These are phyloP conservation scores for Apiospora aurea DNA, from an alignment of 2,329 filamentous ascomycete species.

Conservation along the genomic window DNA sequence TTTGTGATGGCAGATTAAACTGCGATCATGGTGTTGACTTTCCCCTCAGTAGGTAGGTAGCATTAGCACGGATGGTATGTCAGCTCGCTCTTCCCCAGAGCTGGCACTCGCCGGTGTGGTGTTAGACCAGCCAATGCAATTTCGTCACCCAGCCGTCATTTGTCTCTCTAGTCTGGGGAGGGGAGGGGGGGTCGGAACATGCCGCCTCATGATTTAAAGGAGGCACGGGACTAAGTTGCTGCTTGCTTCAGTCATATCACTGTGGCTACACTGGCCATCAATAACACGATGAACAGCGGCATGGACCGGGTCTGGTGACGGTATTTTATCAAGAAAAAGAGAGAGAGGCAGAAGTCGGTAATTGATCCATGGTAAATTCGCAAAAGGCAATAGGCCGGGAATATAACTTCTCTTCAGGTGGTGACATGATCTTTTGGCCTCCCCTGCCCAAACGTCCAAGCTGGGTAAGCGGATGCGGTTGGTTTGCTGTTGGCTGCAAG, in stretches of 20 bases:
- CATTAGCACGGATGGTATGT: constrained; percentile 9
- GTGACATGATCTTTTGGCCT: not conserved
- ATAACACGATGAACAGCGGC: constrained; percentile 19
- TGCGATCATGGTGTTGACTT: constrained; percentile 19
- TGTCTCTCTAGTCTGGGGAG: constrained; percentile 12
- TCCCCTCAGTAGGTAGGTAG: constrained; percentile 1
- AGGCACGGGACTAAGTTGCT: constrained; percentile 13
- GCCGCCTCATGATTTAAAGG: not conserved
- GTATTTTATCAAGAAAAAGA: not conserved
- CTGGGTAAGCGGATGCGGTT: constrained; percentile 4
- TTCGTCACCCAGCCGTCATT: constrained; percentile 18
- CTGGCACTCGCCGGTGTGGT: constrained; percentile 1
- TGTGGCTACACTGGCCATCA: not conserved
- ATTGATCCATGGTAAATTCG: not conserved
- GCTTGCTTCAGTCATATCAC: constrained; percentile 19
- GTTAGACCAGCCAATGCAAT: not conserved
- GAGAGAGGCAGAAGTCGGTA: not conserved
- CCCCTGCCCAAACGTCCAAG: not conserved
- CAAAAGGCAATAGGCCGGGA: constrained; percentile 1
- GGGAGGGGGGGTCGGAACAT: constrained; percentile 4
- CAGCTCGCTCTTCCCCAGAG: not conserved
- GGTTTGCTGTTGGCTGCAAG: constrained; percentile 19
- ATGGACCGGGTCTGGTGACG: not conserved
- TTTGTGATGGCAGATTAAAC: constrained; percentile 16
- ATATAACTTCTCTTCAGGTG: not conserved